Evolutionary conservation across 108 stramenopile genomes (phyloP), one percentile per base, ranked within the genome.

Genomic region (Pelagomonas calceolata): DNA sequence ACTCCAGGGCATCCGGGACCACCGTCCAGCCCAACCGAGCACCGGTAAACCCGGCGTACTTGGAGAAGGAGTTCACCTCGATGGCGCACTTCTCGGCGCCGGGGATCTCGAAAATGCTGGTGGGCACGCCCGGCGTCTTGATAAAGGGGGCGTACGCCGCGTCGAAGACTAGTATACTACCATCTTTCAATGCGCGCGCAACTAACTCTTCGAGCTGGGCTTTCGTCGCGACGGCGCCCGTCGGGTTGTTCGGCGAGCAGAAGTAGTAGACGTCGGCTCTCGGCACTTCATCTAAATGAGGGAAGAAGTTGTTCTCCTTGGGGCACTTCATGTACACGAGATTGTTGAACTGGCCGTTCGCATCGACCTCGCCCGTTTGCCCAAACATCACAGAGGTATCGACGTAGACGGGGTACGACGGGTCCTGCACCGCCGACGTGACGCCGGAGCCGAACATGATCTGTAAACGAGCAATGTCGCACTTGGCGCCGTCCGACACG

Each of bases 111-210:
- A 92, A 97, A 72, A 97, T 95, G 72, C 88, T 89, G 81, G 93
- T 95, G 67, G 96, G 96, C 30, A 95, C 88, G 70, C 89, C 92
- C 26, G 84, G 81, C 36, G 83, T 75, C 43, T 94, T 93, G 76
- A 97, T 97, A 76, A 97, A 97, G 63, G 96, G 96, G 37, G 96
- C 96, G 77, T 97, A 97, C 45, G 96, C 96, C 15, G 96, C 96
- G 76, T 97, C 96, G 78, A 97, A 97, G 44, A 97, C 91, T 26
- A 84, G 60, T 35, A 82, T 80, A 26, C 86, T 87, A 63, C 92
- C 92, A 72, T 91, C 88, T 66, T 93, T 91, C 79, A 91, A 90
- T 79, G 93, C 94, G 32, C 90, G 68, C 33, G 87, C 87, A n/a
- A 97, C 92, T 46, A 95, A 78, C 36, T 78, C 79, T 68, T 89